phyloP scores from a whole-genome alignment of 495 filamentous ascomycete genomes.

The Bombardia bombarda region DNA sequence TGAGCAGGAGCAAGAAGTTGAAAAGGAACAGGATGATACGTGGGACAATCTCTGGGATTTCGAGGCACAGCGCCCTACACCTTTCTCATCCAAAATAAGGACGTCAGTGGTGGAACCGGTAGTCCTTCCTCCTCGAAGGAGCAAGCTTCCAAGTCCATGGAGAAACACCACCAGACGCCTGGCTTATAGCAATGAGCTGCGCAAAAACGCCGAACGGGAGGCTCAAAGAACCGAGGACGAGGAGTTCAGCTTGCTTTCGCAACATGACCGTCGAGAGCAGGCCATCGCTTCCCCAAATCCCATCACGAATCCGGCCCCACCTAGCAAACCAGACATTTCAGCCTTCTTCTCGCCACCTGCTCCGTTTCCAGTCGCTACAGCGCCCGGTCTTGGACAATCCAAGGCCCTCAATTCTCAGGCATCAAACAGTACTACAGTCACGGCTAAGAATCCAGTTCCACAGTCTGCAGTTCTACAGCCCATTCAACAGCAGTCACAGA shows the following conservation, averaged over 20 bases:
- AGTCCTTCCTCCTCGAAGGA: constrained; percentile 22
- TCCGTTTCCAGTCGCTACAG: constrained; percentile 20
- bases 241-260: constrained; percentile 29
- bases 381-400: constrained; percentile 3
- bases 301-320: neutral
- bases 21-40: constrained; percentile 20
- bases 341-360: constrained; percentile 43
- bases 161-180: constrained; percentile 25
- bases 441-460: too few relatives aligned
- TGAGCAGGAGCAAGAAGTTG: neutral
- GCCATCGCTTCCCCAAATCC: neutral
- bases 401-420: neutral
- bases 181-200: constrained; percentile 23
- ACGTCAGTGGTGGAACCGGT: constrained; percentile 8
- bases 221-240: constrained; percentile 4
- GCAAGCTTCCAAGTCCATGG: constrained; percentile 38
- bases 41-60: constrained; percentile 40
- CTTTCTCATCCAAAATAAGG: constrained; percentile 15
- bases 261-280: constrained; percentile 3
- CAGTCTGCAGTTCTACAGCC: constrained; percentile 1
- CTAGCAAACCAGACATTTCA: constrained; percentile 28
- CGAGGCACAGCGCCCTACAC: constrained; percentile 33
- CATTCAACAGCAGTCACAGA: constrained; percentile 2
- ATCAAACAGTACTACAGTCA: too few relatives aligned
- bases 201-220: constrained; percentile 4